phyloP scores from a whole-genome alignment of 1,284 basidiomycete genomes.

The Leccinum huronense region DNA sequence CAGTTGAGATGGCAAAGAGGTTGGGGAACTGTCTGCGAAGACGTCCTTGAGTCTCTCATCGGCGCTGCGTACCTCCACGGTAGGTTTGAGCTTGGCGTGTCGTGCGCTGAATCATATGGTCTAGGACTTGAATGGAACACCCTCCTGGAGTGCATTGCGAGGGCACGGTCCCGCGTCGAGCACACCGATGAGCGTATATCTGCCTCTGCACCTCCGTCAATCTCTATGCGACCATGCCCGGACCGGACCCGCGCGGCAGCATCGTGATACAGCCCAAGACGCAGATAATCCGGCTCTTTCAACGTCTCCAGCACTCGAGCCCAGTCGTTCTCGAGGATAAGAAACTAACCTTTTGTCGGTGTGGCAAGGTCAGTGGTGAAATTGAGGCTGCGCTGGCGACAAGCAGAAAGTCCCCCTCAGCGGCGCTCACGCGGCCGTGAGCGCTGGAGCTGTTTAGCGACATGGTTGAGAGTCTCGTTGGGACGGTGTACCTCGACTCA shows the following conservation, averaged over 20 bases:
- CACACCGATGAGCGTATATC: conserved; percentile 33
- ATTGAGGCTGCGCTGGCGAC: conserved; percentile 45
- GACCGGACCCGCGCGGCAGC: conserved; percentile 30
- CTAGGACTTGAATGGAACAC: conserved; percentile 59
- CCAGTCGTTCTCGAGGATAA: conserved; percentile 61
- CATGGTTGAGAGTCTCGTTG: conserved; percentile 77
- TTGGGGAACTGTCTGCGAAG: conserved; percentile 60
- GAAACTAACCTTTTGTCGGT: conserved; percentile 51
- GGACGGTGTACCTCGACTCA: conserved; percentile 79
- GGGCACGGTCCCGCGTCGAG: conserved; percentile 46
- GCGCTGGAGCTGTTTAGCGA: conserved; percentile 79
- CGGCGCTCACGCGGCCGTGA: conserved; percentile 61
- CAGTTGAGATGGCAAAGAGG: conserved; percentile 27
- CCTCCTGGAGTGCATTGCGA: conserved; percentile 44
- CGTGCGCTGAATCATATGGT: conserved; percentile 55
- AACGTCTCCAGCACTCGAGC: conserved; percentile 68
- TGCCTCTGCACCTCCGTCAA: conserved; percentile 50
- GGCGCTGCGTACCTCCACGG: conserved; percentile 75
- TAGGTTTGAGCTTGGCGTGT: conserved; percentile 59
- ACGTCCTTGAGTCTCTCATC: conserved; percentile 71
- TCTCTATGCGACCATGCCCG: conserved; percentile 51
- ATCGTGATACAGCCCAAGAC: conserved; percentile 40
- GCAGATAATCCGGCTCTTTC: conserved; percentile 55
- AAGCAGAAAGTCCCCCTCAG: conserved; percentile 61
- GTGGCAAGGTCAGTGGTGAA: conserved; percentile 41